Evolutionary conservation across 768 basidiomycete genomes (phyloP).

Genomic region (Suillus cothurnatus): DNA sequence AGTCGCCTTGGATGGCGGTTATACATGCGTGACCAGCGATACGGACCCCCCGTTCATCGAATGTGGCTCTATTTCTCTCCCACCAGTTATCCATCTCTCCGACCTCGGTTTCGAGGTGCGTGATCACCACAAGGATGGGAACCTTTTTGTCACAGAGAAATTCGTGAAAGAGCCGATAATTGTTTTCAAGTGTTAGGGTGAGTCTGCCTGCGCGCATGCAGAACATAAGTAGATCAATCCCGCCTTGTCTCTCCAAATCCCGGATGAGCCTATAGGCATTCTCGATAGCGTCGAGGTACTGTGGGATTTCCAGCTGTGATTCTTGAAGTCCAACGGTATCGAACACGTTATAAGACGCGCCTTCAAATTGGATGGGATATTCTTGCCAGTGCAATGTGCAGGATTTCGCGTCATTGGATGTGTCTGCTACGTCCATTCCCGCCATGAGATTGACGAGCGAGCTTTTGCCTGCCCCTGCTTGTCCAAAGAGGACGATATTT

Average conservation of each 20-base stretch:
- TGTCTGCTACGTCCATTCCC: constrained; percentile 20
- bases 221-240: constrained; percentile 43
- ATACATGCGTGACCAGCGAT: constrained; percentile 41
- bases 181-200: constrained; percentile 36
- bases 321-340: constrained; percentile 40
- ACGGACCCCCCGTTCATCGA: constrained; percentile 33
- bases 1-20: constrained; percentile 34
- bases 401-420: constrained; percentile 32
- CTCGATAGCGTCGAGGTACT: constrained; percentile 29
- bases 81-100: constrained; percentile 41
- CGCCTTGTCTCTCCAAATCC: constrained; percentile 31
- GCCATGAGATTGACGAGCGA: constrained; percentile 35
- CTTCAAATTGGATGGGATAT: constrained; percentile 28
- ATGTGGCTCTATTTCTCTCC: constrained; percentile 32
- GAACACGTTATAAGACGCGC: constrained; percentile 26
- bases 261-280: constrained; percentile 37
- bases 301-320: constrained; percentile 27
- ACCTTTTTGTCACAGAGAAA: constrained; percentile 41
- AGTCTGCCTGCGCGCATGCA: constrained; percentile 42
- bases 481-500: constrained; percentile 44
- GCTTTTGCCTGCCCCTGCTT: constrained; percentile 40
- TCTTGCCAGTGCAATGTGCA: constrained; percentile 37
- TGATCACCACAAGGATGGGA: constrained; percentile 40
- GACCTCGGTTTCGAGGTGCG: constrained; percentile 39
- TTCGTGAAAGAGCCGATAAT: constrained; percentile 41